Percentiles rank a stretch among this genome's conserved stretches.
These are phyloP conservation scores for Sporisorium scitamineum DNA, from an alignment of 1,284 basidiomycete species.

Conservation along the genomic window DNA sequence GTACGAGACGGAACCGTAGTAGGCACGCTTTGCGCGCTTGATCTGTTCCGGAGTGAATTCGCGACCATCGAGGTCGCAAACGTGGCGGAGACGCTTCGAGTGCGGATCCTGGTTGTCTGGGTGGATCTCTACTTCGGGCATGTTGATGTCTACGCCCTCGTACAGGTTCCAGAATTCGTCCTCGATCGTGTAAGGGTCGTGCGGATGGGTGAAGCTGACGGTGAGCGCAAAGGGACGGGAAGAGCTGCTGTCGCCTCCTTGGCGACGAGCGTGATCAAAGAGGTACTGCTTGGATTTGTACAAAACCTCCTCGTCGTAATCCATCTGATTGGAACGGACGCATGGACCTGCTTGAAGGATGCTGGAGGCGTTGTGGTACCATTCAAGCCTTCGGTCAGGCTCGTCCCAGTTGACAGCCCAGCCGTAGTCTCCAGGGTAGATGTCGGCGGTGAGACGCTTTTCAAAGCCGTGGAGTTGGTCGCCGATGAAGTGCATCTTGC, in stretches of 20 bases:
- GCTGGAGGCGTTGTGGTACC: conserved; percentile 46
- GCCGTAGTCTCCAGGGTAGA: conserved; percentile 44
- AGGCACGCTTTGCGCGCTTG: conserved; percentile 43
- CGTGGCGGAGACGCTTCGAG: conserved; percentile 42
- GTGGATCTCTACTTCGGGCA: conserved; percentile 43
- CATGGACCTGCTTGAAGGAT: conserved; percentile 43
- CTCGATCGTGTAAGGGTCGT: conserved; percentile 48
- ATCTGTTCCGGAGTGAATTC: conserved; percentile 40
- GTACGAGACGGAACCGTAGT: conserved; percentile 41
- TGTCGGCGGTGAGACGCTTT: conserved; percentile 44
- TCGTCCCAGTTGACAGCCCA: conserved; percentile 49
- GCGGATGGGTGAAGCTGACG: conserved; percentile 43
- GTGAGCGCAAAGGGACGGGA: conserved; percentile 32
- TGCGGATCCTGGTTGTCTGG: conserved; percentile 35
- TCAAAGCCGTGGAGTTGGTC: conserved; percentile 45
- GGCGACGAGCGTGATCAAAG: conserved; percentile 33
- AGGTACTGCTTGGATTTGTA: conserved; percentile 44
- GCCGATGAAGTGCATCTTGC: conserved; percentile 46
- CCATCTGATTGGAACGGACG: conserved; percentile 46
- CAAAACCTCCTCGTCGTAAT: conserved; percentile 44
- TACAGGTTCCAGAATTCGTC: conserved; percentile 41
- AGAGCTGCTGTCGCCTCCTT: conserved; percentile 1
- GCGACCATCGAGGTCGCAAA: conserved; percentile 38
- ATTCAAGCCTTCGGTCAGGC: conserved; percentile 36
- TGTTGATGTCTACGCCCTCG: conserved; percentile 37